Conservation (phyloP, 345 rosid species). For the Gossypium raimondii region DNA sequence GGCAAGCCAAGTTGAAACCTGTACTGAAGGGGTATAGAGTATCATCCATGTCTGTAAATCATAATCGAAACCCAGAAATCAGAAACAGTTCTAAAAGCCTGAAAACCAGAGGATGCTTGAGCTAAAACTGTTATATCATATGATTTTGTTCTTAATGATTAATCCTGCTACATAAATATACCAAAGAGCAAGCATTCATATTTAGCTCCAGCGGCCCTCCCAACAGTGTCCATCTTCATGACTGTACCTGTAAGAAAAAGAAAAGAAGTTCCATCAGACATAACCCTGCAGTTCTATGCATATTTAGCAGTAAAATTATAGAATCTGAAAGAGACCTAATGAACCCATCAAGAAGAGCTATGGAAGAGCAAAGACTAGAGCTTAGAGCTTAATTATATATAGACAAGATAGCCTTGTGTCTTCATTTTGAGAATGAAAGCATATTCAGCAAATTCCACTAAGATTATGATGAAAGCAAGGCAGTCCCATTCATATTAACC, state of each 20-base stretch:
- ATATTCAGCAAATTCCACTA: slow-evolving; percentile 21
- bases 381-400: slow-evolving; percentile 13
- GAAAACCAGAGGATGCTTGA: neutral
- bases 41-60: slow-evolving; percentile 77
- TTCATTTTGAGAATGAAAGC: slow-evolving; percentile 16
- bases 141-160: neutral
- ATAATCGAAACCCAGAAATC: slow-evolving; percentile 2
- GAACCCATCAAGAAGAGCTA: slow-evolving; percentile 25
- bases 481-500: slow-evolving; percentile 22
- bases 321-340: slow-evolving; percentile 20
- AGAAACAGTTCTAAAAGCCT: neutral
- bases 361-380: slow-evolving; percentile 13
- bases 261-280: neutral
- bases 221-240: slow-evolving; percentile 49
- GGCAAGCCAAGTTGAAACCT: slow-evolving; percentile 81
- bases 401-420: neutral
- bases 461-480: slow-evolving; percentile 30
- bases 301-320: neutral
- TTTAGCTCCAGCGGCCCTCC: slow-evolving; percentile 34
- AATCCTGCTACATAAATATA: slow-evolving; percentile 13
- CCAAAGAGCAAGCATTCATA: slow-evolving; percentile 87
- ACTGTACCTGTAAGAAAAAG: slow-evolving; percentile 27
- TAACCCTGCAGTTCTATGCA: neutral
- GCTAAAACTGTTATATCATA: neutral
- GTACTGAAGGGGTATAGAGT: slow-evolving; percentile 72